Base-by-base conservation (phyloP, 495 filamentous ascomycete genomes). In the Penicillium dipodomyicola region DNA sequence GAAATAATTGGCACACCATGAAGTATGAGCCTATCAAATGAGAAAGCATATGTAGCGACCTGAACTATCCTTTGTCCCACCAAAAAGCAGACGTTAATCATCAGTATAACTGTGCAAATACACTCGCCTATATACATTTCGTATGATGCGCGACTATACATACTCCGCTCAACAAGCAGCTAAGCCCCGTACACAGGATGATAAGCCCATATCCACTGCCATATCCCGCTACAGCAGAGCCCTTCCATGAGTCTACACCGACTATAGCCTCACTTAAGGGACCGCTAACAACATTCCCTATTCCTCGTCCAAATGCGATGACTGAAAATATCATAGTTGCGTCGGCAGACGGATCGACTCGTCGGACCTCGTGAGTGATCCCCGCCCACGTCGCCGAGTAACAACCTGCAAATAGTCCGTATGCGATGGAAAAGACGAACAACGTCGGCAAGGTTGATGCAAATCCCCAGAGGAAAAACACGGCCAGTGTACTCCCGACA, bases 381-480 rank as follows among this genome's bases (percentile, higher is more conserved):
- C 81, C 87, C 0, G 81, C 74, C 80, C 84, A 87, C 0, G 79
- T 81, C 1, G 76, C 74, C 2, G 75, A 75, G 54, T 76, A 84
- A 2, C 77, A 75, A 0, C 85, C 85, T 0, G 84, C 86, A 61
- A 86, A 87, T 5, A 87, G 62, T 2, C 87, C 87, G 59, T 85
- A 89, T 15, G 82, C 56, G 10, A 89, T 55, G 19, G 72, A 77
- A 49, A 89, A 89, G 9, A 82, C 54, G 48, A 82, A 80, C 40
- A 89, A 63, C 30, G 79, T 63, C 0, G 81, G 62, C 12, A 86
- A 57, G 2, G 71, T 73, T 0, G 66, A 70, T 0, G 84, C 72
- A 12, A 89, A 67, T 0, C 86, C 87, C 87, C 87, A 90, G 20
- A 88, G 59, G 5, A 88, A 43, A 48, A 89, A 84, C 0, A 87